phyloP scores from a whole-genome alignment of 805 yeast genomes.

The Sugiyamaella mastotermitis region DNA sequence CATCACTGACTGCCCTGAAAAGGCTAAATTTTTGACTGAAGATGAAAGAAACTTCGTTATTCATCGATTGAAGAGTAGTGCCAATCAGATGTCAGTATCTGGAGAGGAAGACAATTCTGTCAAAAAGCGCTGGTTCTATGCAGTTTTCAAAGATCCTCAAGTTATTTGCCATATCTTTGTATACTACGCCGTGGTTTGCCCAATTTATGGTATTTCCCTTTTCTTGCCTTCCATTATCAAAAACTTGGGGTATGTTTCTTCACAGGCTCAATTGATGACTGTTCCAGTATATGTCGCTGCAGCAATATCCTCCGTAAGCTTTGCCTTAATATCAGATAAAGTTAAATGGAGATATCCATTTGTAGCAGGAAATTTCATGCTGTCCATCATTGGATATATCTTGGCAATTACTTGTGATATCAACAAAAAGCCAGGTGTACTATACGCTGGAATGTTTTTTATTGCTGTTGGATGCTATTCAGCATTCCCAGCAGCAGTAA shows the following conservation, averaged over 20 bases:
- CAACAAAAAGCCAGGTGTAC: slow-evolving; percentile 30
- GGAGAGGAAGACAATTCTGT: slow-evolving; percentile 9
- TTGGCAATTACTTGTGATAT: slow-evolving; percentile 43
- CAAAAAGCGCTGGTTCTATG: slow-evolving; percentile 11
- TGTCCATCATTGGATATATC: slow-evolving; percentile 32
- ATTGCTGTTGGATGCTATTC: slow-evolving; percentile 48
- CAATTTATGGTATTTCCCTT: slow-evolving; percentile 33
- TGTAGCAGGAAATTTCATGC: slow-evolving; percentile 19
- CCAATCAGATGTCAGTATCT: slow-evolving; percentile 18
- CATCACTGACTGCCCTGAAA: slow-evolving; percentile 46
- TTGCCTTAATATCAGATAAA: slow-evolving; percentile 24
- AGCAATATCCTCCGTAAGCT: slow-evolving; percentile 33
- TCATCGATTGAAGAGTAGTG: slow-evolving; percentile 7
- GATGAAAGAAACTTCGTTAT: slow-evolving; percentile 12
- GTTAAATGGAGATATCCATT: slow-evolving; percentile 30
- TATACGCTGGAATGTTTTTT: slow-evolving; percentile 54
- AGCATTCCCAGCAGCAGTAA: slow-evolving; percentile 52
- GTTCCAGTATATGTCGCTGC: slow-evolving; percentile 43
- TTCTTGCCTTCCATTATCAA: slow-evolving; percentile 42
- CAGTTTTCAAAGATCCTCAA: slow-evolving; percentile 4
- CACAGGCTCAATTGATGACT: slow-evolving; percentile 39
- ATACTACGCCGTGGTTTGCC: slow-evolving; percentile 50
- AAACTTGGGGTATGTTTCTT: slow-evolving; percentile 38
- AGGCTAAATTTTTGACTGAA: slow-evolving; percentile 24
- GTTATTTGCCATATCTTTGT: slow-evolving; percentile 35